A percentile compares a stretch with the other conserved stretches of the same genome.
These are phyloP conservation scores for Lecanosticta acicola DNA, from an alignment of 2,329 filamentous ascomycete species.

Conservation along the genomic window DNA sequence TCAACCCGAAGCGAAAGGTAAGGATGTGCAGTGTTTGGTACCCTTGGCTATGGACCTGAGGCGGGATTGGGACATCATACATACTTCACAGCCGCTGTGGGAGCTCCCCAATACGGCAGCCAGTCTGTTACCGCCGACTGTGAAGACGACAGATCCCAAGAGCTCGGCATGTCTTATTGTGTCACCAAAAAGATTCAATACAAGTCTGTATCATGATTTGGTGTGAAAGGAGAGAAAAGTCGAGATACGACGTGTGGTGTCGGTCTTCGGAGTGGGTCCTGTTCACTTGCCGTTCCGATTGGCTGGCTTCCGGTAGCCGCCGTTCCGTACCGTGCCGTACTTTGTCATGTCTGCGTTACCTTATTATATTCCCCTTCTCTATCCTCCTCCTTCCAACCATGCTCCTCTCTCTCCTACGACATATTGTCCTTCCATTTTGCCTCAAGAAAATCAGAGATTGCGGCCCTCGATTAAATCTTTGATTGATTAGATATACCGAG, in stretches of 20 bases:
- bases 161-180: background rate
- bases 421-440: no score
- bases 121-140: background rate
- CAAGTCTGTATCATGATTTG: background rate
- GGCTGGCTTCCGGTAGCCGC: no score
- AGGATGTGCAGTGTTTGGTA: background rate
- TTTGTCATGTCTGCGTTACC: no score
- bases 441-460: no score
- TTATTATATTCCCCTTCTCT: no score
- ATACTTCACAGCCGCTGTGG: conserved; percentile 10
- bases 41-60: background rate
- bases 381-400: no score
- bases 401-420: no score
- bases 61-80: background rate
- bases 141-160: background rate
- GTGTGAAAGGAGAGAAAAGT: background rate
- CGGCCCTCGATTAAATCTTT: no score
- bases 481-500: no score
- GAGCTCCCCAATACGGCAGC: conserved; percentile 10
- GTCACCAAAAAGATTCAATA: background rate
- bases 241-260: background rate
- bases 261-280: background rate
- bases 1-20: background rate
- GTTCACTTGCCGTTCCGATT: background rate
- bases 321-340: no score